Evolutionary conservation across 495 filamentous ascomycete genomes (phyloP), one percentile per base, ranked within the genome.

Genomic region (Aspergillus funiculosus): DNA sequence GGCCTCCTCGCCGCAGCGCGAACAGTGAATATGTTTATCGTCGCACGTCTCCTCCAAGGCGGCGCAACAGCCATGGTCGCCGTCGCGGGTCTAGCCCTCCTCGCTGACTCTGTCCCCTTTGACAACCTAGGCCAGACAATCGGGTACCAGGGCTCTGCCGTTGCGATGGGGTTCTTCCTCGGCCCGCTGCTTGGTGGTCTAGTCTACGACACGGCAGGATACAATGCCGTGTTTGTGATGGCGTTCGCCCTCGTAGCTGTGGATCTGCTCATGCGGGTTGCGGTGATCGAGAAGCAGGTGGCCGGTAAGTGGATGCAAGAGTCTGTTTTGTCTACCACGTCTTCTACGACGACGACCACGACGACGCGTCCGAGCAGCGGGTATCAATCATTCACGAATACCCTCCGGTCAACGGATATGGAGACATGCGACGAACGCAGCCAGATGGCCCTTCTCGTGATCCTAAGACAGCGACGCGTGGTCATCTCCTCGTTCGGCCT

Each of bases 221-320:
- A 78, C 54, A 43, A 64, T n/a, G 77, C 76, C 2, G 79, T 84
- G 0, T 82, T 83, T 45, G 76, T 69, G 4, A 60, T 85, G 36
- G 76, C 73, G 4, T 73, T 76, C 46, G 76, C 66, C 0, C 60
- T 86, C 17, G 56, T 87, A 4, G 69, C 48, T 1, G 22, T 85
- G 7, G 82, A 87, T 63, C 74, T 85, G 46, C 25, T 74, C n/a
- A 76, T 84, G 75, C 71, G 82, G 5, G 46, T 82, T 3, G 57
- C 76, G 1, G 63, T 85, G 42, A 71, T 86, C 30, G 82, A 85
- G 60, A 85, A 85, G 64, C 78, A 76, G 49, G 62, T 57, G 10
- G 63, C 59, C 13, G 25, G 29, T 4, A 46, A 40, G 1, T 66
- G 56, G 60, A 39, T 15, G 30, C 6, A 15, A 13, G 29, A n/a